Base-by-base conservation (phyloP, 2,329 filamentous ascomycete species). In the Aspergillus brasiliensis region DNA sequence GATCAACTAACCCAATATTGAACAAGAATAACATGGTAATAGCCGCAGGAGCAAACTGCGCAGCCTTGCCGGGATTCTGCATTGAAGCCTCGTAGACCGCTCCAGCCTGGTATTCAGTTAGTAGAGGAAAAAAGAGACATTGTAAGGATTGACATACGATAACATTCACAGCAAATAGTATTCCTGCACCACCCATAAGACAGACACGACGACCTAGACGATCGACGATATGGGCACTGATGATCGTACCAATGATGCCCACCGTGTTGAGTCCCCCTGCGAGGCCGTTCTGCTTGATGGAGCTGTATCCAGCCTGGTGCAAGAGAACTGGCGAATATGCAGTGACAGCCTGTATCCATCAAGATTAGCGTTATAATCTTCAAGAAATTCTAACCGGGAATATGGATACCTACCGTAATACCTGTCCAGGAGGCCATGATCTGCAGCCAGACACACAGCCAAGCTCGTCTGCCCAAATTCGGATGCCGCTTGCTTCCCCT, bases 251-350 rank as follows among this genome's bases (percentile, higher is more conserved):
- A 2, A 82, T 61, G 25, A 84, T 81, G 11, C 82, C 82, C 51
- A 84, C 75, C 0, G 81, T 83, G 67, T 83, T 84, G 15, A 83
- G 68, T 5, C 81, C 78, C 5, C 82, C 82, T 1, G 82, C 78
- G 8, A 84, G 77, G 37, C 82, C 78, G 54, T 79, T 80, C 58
- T 80, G 69, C 8, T 63, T 70, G 25, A 71, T 62, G n/a, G n/a
- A n/a, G 56, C 81, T 80, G 46, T 74, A 74, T 63, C 62, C 72
- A n/a, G 72, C 72, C 37, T 71, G 70, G 5, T 64, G 56, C 5
- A 74, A 62, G 11, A 74, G 65, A 19, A 63, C 58, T 0, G 73
- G 72, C 3, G 72, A 72, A 53, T 74, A 75, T 7, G 72, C 72
- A 8, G 75, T 82, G 37, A 81, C 65, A 4, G 73, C 69, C 62